phyloP scores from a whole-genome alignment of 2,329 filamentous ascomycete genomes.

The Lasiodiplodia gonubiensis region DNA sequence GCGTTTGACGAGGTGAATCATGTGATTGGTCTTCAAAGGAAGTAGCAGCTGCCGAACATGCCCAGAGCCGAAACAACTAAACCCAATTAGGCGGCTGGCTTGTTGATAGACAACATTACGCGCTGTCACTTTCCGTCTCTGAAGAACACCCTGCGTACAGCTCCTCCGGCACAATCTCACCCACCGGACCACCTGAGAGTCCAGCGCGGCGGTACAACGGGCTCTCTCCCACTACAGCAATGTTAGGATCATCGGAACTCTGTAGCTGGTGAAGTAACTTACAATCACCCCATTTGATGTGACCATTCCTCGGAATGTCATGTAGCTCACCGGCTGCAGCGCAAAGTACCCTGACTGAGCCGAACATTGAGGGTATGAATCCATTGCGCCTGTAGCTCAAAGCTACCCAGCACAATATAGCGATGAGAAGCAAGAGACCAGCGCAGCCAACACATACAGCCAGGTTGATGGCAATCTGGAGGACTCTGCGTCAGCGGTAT shows the following conservation, averaged over 20 bases:
- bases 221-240: conserved; percentile 35
- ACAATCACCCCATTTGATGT: conserved; percentile 10
- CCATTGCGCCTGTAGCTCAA: conserved; percentile 40
- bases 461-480: not conserved
- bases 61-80: not conserved
- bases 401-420: conserved; percentile 39
- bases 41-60: no score
- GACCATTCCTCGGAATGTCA: conserved; percentile 34
- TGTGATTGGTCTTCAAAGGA: not conserved
- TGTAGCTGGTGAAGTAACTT: not conserved
- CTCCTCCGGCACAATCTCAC: conserved; percentile 37
- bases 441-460: conserved; percentile 30
- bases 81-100: not conserved
- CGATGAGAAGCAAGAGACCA: conserved; percentile 38
- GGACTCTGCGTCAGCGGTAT: conserved; percentile 6
- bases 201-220: conserved; percentile 29
- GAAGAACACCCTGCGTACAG: conserved; percentile 32
- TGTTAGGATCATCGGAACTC: not conserved
- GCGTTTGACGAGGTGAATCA: no score
- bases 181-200: conserved; percentile 35
- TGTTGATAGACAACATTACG: not conserved
- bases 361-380: conserved; percentile 42
- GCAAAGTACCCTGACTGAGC: conserved; percentile 39
- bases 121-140: not conserved
- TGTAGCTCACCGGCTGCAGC: conserved; percentile 38